These are phyloP conservation scores for Dothiorella sarmentorum DNA, from an alignment of 2,329 filamentous ascomycete species.

Conservation along the genomic window DNA sequence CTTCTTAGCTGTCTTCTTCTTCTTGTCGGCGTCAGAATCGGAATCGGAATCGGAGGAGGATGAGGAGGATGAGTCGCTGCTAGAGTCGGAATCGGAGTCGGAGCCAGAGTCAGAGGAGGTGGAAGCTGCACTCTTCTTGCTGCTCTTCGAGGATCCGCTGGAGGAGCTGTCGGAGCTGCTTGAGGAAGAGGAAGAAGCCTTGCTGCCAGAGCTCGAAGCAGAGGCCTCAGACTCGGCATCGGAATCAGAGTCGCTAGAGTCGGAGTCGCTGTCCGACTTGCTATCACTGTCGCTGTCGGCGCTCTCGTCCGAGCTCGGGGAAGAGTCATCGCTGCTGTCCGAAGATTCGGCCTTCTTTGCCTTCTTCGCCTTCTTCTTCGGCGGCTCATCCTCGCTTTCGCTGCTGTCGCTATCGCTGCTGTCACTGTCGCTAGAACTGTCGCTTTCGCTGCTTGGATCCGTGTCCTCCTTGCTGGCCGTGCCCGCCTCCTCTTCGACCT, in stretches of 20 bases:
- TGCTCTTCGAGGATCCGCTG: not conserved
- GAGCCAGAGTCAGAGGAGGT: not conserved
- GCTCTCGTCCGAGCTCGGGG: conserved; percentile 13
- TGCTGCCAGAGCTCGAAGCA: conserved; percentile 5
- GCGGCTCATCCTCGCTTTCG: conserved; percentile 26
- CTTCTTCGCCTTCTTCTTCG: conserved; percentile 24
- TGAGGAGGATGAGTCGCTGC: conserved; percentile 21
- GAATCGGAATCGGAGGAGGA: conserved; percentile 19
- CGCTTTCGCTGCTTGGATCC: conserved; percentile 19
- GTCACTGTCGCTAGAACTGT: conserved; percentile 18
- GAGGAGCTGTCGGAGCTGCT: conserved; percentile 2
- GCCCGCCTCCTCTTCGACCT: conserved; percentile 2
- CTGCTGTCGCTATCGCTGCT: conserved; percentile 20
- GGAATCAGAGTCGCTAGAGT: conserved; percentile 15
- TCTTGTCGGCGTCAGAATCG: not conserved
- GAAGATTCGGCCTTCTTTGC: conserved; percentile 23
- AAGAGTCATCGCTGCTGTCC: conserved; percentile 20
- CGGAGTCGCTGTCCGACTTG: conserved; percentile 13
- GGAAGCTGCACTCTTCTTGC: not conserved
- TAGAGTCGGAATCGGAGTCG: conserved; percentile 5
- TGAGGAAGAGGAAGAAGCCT: not conserved
- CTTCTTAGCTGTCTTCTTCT: not conserved
- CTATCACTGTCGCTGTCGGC: not conserved
- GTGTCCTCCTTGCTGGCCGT: not conserved
- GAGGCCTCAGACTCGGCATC: conserved; percentile 8